phyloP scores from a whole-genome alignment of 768 basidiomycete species.

The Tricholoma terreum region DNA sequence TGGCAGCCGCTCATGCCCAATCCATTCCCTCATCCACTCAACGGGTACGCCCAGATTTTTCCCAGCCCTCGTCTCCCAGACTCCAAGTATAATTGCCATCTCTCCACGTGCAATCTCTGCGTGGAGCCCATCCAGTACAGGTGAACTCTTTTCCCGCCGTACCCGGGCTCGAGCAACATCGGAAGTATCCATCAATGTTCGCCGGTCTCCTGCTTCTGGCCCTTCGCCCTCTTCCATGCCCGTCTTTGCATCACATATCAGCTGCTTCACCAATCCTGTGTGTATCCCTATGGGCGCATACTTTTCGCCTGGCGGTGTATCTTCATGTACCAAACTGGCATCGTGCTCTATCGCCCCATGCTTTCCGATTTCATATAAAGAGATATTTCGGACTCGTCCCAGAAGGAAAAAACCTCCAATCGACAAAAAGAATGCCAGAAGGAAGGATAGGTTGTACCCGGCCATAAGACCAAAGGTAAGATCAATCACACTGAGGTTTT shows the following conservation, averaged over 20 bases:
- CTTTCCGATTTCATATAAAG: conserved; percentile 38
- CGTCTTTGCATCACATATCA: conserved; percentile 31
- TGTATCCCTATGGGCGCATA: conserved; percentile 43
- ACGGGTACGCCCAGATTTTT: conserved; percentile 39
- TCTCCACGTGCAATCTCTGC: conserved; percentile 65
- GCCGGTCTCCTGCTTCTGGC: conserved; percentile 7
- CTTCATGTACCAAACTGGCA: conserved; percentile 55
- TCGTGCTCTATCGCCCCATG: conserved; percentile 56
- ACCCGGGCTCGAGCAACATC: conserved; percentile 49
- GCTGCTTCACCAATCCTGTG: conserved; percentile 32
- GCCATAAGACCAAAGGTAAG: conserved; percentile 41
- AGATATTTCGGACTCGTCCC: conserved; percentile 33
- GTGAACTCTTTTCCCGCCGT: conserved; percentile 43
- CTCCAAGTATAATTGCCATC: conserved; percentile 57
- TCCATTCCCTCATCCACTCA: conserved; percentile 47
- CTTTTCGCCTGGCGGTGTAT: conserved; percentile 33
- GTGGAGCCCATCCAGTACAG: conserved; percentile 41
- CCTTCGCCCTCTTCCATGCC: conserved; percentile 23
- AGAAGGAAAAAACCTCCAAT: conserved; percentile 43
- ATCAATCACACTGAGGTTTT: conserved; percentile 39
- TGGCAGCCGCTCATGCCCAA: conserved; percentile 49
- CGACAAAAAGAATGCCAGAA: conserved; percentile 48
- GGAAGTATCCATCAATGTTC: conserved; percentile 29
- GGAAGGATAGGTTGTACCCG: conserved; percentile 48
- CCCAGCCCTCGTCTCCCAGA: conserved; percentile 39